Percentiles rank a stretch among this genome's conserved stretches.
Conservation (phyloP, 225 moss, liverwort and hornwort genomes). For the Polytrichum formosum region DNA sequence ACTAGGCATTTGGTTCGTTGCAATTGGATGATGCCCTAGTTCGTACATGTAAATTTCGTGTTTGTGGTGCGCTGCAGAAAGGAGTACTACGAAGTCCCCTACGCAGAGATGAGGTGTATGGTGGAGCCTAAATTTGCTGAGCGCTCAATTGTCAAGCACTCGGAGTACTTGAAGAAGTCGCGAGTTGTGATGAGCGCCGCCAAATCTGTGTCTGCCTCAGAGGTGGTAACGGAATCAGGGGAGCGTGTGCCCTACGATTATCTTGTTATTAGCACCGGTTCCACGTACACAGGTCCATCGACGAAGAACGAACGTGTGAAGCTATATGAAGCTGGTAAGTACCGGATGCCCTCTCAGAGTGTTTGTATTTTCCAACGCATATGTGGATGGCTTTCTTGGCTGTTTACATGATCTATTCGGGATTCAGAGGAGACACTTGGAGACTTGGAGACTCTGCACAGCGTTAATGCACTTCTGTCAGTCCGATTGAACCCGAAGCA, state of each 20-base stretch:
- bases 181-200: slow-evolving; percentile 38
- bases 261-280: slow-evolving; percentile 70
- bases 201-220: slow-evolving; percentile 32
- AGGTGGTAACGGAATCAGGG: slow-evolving; percentile 48
- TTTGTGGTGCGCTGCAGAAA: slow-evolving; percentile 37
- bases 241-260: slow-evolving; percentile 53
- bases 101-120: slow-evolving; percentile 46
- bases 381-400: too few species aligned
- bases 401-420: too few species aligned
- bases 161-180: slow-evolving; percentile 62
- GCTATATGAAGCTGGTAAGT: slow-evolving; percentile 50
- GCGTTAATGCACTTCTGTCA: too few species aligned
- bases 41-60: not conserved
- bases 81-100: slow-evolving; percentile 67
- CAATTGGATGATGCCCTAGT: too few species aligned
- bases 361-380: too few species aligned
- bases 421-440: too few species aligned
- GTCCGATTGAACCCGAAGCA: too few species aligned
- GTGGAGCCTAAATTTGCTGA: slow-evolving; percentile 74
- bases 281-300: slow-evolving; percentile 43
- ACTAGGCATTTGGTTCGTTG: too few species aligned
- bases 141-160: slow-evolving; percentile 53
- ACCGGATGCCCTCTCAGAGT: too few species aligned
- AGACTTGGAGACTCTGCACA: too few species aligned
- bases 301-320: slow-evolving; percentile 53